Conservation (phyloP, 73 alveolate species). For the Vitrella brassicaformis region DNA sequence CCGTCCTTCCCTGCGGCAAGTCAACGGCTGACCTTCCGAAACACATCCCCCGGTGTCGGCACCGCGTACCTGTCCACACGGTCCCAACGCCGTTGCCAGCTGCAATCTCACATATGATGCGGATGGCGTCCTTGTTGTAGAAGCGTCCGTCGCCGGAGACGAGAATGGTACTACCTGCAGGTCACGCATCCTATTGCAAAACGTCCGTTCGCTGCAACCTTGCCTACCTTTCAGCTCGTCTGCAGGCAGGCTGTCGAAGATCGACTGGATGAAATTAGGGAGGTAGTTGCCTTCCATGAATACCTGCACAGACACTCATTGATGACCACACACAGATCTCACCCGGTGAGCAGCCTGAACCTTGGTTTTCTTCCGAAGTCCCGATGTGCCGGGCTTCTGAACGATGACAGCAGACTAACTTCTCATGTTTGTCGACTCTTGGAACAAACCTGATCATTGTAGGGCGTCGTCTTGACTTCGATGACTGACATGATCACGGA, state of each 20-base stretch:
- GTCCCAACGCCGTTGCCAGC: slow-evolving; percentile 62
- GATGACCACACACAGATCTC: neutral
- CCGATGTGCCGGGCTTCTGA: slow-evolving; percentile 80
- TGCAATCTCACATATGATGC: slow-evolving; percentile 55
- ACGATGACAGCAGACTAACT: no score
- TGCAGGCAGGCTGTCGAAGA: slow-evolving; percentile 54
- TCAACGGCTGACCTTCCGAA: no score
- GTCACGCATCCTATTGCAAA: no score
- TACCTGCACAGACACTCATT: slow-evolving; percentile 1
- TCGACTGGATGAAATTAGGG: slow-evolving; percentile 68
- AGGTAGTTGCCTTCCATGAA: slow-evolving; percentile 55
- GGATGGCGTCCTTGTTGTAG: slow-evolving; percentile 68
- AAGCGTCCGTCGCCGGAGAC: slow-evolving; percentile 84
- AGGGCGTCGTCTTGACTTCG: no score
- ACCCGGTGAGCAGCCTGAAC: neutral
- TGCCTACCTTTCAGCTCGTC: slow-evolving; percentile 56
- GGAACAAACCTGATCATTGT: no score
- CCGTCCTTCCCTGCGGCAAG: slow-evolving; percentile 73
- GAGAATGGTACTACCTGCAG: slow-evolving; percentile 28
- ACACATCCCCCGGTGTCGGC: no score
- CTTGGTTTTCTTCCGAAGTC: slow-evolving; percentile 71
- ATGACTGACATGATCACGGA: no score
- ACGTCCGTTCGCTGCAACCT: no score
- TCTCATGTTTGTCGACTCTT: no score
- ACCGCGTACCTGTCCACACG: slow-evolving; percentile 43